phyloP scores from a whole-genome alignment of 177 flowering plant species.

The Vitis hybrid region DNA sequence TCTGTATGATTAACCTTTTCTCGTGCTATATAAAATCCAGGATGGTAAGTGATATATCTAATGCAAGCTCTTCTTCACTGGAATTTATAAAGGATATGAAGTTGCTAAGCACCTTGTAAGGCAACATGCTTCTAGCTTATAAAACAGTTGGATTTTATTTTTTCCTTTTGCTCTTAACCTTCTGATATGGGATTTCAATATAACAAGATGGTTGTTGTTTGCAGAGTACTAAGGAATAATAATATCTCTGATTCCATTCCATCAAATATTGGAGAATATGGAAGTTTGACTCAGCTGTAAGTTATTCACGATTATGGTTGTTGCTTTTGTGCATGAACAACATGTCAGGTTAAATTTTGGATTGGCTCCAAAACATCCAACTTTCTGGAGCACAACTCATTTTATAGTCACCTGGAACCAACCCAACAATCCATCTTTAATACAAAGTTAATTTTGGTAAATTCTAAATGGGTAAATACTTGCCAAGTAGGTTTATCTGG shows the following conservation, averaged over 20 bases:
- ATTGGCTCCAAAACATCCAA: neutral
- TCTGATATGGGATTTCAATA: neutral
- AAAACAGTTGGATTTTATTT: neutral
- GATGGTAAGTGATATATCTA: slow-evolving; percentile 70
- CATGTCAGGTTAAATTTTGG: slow-evolving; percentile 2
- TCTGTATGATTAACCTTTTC: neutral
- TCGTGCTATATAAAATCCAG: slow-evolving; percentile 26
- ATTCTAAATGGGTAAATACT: neutral
- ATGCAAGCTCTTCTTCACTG: slow-evolving; percentile 67
- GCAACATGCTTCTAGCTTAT: neutral
- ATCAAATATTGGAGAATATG: slow-evolving; percentile 50
- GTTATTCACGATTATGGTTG: slow-evolving; percentile 17
- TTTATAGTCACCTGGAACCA: neutral
- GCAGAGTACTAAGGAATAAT: slow-evolving; percentile 69
- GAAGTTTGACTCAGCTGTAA: slow-evolving; percentile 57
- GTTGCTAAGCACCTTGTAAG: slow-evolving; percentile 55
- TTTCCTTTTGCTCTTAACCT: neutral
- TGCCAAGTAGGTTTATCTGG: neutral
- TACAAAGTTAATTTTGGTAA: too few species aligned
- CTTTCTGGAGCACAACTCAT: neutral
- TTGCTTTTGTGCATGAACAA: neutral
- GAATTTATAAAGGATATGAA: slow-evolving; percentile 58
- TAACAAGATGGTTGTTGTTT: slow-evolving; percentile 1
- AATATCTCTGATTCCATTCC: slow-evolving; percentile 67
- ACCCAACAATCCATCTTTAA: neutral